phyloP scores from a whole-genome alignment of 2,329 filamentous ascomycete species.

The Pyrenophora graminea region DNA sequence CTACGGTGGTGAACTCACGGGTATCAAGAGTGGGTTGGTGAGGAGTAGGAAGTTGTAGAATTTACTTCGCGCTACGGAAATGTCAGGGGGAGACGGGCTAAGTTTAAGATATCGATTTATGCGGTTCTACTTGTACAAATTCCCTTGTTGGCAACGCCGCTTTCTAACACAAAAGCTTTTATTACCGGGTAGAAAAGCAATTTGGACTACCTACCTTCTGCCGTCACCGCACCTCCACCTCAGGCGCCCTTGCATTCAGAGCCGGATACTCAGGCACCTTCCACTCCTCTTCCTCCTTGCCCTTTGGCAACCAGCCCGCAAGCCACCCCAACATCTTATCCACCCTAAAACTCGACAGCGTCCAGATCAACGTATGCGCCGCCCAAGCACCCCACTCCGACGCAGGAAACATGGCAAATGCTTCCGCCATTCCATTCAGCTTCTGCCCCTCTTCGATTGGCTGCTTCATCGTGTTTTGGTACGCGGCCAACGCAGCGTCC shows the following conservation, averaged over 20 bases:
- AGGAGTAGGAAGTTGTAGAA: constrained; percentile 86
- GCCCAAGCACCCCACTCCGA: background rate
- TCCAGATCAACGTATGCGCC: background rate
- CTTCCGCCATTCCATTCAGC: background rate
- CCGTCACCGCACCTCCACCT: background rate
- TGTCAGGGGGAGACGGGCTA: no score
- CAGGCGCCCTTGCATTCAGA: constrained; percentile 7
- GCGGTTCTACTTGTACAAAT: no score
- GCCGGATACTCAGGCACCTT: constrained; percentile 16
- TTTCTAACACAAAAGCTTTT: no score
- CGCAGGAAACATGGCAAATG: background rate
- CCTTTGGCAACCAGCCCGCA: background rate
- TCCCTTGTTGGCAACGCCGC: no score
- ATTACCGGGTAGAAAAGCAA: no score
- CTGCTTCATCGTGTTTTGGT: constrained; percentile 20
- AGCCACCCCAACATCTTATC: background rate
- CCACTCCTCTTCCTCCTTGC: background rate
- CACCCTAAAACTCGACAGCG: background rate
- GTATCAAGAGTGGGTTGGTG: constrained; percentile 91
- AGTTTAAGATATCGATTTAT: no score
- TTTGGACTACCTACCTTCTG: no score
- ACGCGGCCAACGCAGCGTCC: constrained; percentile 26
- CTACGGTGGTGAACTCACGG: constrained; percentile 89
- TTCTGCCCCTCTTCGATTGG: constrained; percentile 28
- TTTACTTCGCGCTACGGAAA: no score